Conservation (phyloP, 2,329 filamentous ascomycete species). For the Cryphonectria naterciae region DNA sequence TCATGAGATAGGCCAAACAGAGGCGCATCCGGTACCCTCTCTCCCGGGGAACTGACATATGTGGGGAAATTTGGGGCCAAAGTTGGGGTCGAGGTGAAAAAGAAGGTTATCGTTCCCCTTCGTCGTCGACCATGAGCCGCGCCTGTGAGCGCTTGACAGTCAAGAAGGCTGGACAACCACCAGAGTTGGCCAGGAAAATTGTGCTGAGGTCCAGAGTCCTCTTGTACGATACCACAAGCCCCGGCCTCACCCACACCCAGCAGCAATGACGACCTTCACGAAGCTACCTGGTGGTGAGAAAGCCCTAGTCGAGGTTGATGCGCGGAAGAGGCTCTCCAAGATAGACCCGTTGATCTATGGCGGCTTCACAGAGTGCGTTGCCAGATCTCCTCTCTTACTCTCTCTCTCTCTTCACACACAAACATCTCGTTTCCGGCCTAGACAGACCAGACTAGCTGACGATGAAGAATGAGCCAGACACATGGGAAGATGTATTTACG, state of each 20-base stretch:
- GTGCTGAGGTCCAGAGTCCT: neutral
- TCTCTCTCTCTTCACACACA: neutral
- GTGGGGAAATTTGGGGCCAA: constrained; percentile 18
- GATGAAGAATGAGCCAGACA: constrained; percentile 55
- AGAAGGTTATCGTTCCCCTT: constrained; percentile 16
- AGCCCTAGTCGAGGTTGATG: constrained; percentile 68
- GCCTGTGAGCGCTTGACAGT: constrained; percentile 5
- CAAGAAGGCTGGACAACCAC: constrained; percentile 18
- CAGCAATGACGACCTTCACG: constrained; percentile 74
- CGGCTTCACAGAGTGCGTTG: constrained; percentile 77
- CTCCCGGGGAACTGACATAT: neutral
- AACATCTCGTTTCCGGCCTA: neutral
- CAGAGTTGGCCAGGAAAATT: neutral
- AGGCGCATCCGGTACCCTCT: constrained; percentile 6
- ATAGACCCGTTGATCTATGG: constrained; percentile 84
- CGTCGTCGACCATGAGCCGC: neutral
- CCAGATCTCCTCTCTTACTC: neutral
- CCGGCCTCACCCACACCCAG: constrained; percentile 26
- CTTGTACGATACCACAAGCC: neutral
- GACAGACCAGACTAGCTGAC: constrained; percentile 2
- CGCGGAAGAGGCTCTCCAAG: constrained; percentile 67
- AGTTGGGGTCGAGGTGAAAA: constrained; percentile 18
- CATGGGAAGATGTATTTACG: constrained; percentile 89
- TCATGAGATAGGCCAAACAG: constrained; percentile 17
- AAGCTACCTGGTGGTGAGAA: constrained; percentile 63